Base-by-base conservation (phyloP, 1,284 basidiomycete species). In the Mycena sp. region DNA sequence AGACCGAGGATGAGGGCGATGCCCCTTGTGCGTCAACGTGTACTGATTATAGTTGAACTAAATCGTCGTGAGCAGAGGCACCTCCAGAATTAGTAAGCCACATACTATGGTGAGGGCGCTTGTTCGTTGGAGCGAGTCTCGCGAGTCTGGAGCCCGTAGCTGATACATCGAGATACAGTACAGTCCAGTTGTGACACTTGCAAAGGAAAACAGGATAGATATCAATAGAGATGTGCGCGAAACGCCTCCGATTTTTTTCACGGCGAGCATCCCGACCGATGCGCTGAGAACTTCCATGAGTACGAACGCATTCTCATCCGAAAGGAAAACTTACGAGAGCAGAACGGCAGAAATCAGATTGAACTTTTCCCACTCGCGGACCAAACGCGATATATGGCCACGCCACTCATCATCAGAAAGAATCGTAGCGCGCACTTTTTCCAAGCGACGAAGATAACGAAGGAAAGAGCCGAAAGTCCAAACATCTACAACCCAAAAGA, bases 331-430 rank as follows among this genome's bases (percentile, higher is more conserved):
- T 14, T 35, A 35, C 32, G 32, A 35, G 32, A 35, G 32, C 7
- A 35, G 32, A 35, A 35, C 32, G 9, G 32, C 14, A 14, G 32
- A 35, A 30, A 59, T 59, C 7, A 59, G 49, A 21, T 58, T 58
- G 35, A 59, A 59, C 16, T 59, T 49, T 11, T 59, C 58, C 58
- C 58, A 59, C 26, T 59, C 58, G 37, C 52, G 44, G 9, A 59
- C 58, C 32, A 59, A 25, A 44, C 58, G 48, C 30, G 44, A n/a
- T 10, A 59, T 59, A 28, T 59, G 58, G 28, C 52, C 58, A 3
- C 49, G 40, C 58, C 58, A 59, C 30, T 59, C 30, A 38, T 59
- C 58, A 25, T 59, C 50, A n/a, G 58, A 51, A 28, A 52, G 49
- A 37, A 52, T 35, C 12, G 58, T 44, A 17, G 29, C 32, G 32